Percentiles rank a stretch among this genome's conserved stretches.
phyloP scores from a whole-genome alignment of 1,284 basidiomycete species.

The Tilletia indica region DNA sequence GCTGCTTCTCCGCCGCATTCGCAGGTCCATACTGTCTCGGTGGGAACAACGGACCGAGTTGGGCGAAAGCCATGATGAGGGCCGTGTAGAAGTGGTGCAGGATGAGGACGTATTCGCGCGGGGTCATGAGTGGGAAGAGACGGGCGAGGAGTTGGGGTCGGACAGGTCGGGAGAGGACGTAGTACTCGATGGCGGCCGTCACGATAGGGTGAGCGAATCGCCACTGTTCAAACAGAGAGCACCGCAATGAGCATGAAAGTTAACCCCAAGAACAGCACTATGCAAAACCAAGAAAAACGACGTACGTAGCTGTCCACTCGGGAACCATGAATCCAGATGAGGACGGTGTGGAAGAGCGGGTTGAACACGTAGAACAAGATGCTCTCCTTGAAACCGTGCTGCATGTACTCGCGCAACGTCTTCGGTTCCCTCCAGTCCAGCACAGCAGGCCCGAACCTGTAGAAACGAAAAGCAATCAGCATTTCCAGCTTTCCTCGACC shows the following conservation, averaged over 20 bases:
- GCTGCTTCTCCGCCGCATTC: constrained; percentile 11
- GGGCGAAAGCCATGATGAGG: constrained; percentile 68
- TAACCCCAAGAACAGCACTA: no score
- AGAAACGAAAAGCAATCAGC: not conserved
- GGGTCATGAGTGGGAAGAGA: constrained; percentile 67
- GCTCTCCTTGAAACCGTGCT: constrained; percentile 67
- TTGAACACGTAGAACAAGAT: constrained; percentile 73
- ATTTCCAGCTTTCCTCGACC: constrained; percentile 22
- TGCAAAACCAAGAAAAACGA: constrained; percentile 45
- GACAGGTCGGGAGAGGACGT: constrained; percentile 35
- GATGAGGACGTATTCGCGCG: constrained; percentile 71
- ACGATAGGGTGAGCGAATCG: constrained; percentile 29
- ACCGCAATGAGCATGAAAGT: not conserved
- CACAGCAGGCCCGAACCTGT: constrained; percentile 73
- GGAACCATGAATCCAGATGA: constrained; percentile 66
- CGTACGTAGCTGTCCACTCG: constrained; percentile 69
- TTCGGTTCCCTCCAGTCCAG: constrained; percentile 68
- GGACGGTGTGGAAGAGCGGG: constrained; percentile 65
- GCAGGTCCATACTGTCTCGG: constrained; percentile 47
- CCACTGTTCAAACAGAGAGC: constrained; percentile 24
- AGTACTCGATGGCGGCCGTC: constrained; percentile 46
- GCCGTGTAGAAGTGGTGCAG: constrained; percentile 75
- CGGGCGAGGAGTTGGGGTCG: constrained; percentile 58
- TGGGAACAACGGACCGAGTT: constrained; percentile 68
- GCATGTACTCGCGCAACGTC: constrained; percentile 70